Base-by-base conservation (phyloP, 345 rosid genomes). In the Eutrema heterophyllum region DNA sequence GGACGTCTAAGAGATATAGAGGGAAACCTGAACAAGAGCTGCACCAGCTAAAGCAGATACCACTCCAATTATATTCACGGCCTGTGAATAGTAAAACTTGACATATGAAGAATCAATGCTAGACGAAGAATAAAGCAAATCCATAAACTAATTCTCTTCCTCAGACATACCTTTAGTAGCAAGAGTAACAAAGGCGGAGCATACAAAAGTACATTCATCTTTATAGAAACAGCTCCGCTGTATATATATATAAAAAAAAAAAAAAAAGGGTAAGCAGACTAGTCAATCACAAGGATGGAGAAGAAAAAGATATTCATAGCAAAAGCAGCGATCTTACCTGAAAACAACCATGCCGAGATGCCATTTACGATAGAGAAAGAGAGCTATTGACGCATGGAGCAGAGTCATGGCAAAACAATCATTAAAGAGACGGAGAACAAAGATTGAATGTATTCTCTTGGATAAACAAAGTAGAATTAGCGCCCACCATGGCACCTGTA, bases 401-500 rank as follows among this genome's bases (percentile, higher is more conserved):
- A 95, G 83, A 52, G 90, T 88, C 90, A 90, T 90, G 66, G 97
- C 96, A 62, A 88, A 84, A 80, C 97, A 92, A 78, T 90, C 97
- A 73, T 95, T 95, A 75, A 92, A 95, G 71, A 95, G 92, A 61
- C 96, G 96, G 58, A 92, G 96, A 70, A 92, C 93, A 85, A 92
- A 95, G 71, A 95, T 85, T 4, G 97, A 95, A 78, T 95, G 97
- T 70, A 87, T 78, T 76, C 97, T 84, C 81, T 95, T 95, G 72
- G 97, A 95, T 60, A 95, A 83, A 77, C 87, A 95, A 62, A 95
- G 86, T 82, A 95, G 80, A 69, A 62, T 64, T 61, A 92, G 80
- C 56, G 92, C 97, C 99, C 97, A 92, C 92, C 96, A 90, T 5
- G 99, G 99, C 66, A 92, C 86, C 97, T 95, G 85, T 68, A 70